Conservation (phyloP, 768 basidiomycete genomes). For the Polyporus arcularius region DNA sequence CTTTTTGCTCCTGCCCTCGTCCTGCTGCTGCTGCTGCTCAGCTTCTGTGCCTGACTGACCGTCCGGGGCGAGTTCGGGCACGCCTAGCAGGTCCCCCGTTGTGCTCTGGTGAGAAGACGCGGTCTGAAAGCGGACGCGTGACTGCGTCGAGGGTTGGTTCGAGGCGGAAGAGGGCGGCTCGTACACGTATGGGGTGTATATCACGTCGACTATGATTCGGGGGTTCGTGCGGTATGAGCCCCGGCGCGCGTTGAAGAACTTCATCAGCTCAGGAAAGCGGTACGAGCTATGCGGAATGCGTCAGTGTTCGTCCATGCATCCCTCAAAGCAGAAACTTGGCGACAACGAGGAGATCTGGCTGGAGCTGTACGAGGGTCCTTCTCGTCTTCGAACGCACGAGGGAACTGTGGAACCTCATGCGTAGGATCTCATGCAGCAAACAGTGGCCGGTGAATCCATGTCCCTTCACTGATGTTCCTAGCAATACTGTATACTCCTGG, state of each 20-base stretch:
- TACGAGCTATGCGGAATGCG: conserved; percentile 69
- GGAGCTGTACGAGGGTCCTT: no score
- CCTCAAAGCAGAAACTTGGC: no score
- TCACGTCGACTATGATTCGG: conserved; percentile 86
- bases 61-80: conserved; percentile 61
- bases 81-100: conserved; percentile 79
- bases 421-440: no score
- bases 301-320: background rate
- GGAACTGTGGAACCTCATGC: no score
- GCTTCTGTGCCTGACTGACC: conserved; percentile 16
- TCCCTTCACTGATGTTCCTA: no score
- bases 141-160: conserved; percentile 18
- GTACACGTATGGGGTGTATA: conserved; percentile 91
- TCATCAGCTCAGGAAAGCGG: conserved; percentile 82
- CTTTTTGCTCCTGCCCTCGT: conserved; percentile 46
- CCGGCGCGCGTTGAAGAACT: conserved; percentile 85
- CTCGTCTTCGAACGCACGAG: no score
- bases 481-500: no score
- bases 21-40: conserved; percentile 12
- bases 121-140: conserved; percentile 18
- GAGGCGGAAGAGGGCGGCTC: conserved; percentile 41
- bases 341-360: no score
- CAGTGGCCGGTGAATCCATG: no score
- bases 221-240: conserved; percentile 84
- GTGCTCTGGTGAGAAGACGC: conserved; percentile 20